Evolutionary conservation across 371 early-diverging fungal species (phyloP).

Genomic region (Fennellomyces sp.): DNA sequence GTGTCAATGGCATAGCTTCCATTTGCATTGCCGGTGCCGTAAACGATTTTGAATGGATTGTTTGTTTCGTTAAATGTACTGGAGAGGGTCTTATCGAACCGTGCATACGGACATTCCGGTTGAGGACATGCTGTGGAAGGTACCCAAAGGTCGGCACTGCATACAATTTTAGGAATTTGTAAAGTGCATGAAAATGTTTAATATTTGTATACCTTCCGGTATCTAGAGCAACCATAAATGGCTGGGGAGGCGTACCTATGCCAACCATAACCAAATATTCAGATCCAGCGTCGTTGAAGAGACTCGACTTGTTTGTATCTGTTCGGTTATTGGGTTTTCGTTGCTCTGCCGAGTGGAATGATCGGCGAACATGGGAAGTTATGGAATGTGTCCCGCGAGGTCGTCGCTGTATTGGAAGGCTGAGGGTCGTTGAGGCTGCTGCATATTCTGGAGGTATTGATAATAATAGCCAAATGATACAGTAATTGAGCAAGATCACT

Average conservation of each 20-base stretch:
- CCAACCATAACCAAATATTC: constrained; percentile 24
- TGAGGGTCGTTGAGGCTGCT: too few species aligned
- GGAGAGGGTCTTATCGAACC: constrained; percentile 53
- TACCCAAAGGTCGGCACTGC: constrained; percentile 55
- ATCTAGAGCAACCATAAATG: constrained; percentile 34
- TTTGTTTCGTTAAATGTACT: constrained; percentile 42
- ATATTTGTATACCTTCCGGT: constrained; percentile 34
- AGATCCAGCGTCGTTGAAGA: constrained; percentile 32
- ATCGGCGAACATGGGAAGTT: too few species aligned
- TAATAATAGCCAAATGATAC: not conserved
- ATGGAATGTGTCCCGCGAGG: too few species aligned
- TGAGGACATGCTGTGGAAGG: constrained; percentile 27
- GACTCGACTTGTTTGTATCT: too few species aligned
- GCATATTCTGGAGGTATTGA: too few species aligned
- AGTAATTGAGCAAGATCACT: too few species aligned
- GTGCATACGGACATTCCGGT: constrained; percentile 25
- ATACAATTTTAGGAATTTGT: constrained; percentile 4
- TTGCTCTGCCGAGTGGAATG: not conserved
- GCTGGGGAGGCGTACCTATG: constrained; percentile 36
- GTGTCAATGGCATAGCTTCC: constrained; percentile 59
- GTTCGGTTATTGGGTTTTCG: too few species aligned
- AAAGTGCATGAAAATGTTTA: not conserved
- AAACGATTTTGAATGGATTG: constrained; percentile 54
- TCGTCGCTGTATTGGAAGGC: too few species aligned
- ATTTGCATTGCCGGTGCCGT: constrained; percentile 61